Percentiles rank a stretch among this genome's conserved stretches.
Conservation (phyloP, 73 alveolate genomes). For the Paramecium sexaurelia region DNA sequence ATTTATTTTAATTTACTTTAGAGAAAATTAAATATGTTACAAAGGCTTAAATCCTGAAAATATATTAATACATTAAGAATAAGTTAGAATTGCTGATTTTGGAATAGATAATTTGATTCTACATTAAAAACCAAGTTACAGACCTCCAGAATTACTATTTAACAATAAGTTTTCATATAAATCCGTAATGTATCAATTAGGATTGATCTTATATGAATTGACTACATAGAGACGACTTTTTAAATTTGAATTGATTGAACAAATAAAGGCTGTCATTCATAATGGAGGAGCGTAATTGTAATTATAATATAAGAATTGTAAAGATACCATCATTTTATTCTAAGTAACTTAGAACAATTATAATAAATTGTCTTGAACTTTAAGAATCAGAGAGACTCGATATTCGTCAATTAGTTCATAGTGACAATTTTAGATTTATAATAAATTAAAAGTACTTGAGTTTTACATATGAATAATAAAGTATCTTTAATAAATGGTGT, state of each 20-base stretch:
- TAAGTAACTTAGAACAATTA: background rate
- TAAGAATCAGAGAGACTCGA: conserved; percentile 12
- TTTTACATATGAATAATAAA: background rate
- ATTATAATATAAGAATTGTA: background rate
- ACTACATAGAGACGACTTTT: background rate
- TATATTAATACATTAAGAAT: background rate
- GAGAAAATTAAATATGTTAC: conserved; percentile 2
- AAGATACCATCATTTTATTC: conserved; percentile 2
- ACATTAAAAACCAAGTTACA: background rate
- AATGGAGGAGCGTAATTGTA: conserved; percentile 48
- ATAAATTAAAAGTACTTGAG: background rate
- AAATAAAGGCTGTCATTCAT: background rate
- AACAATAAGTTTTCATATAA: background rate
- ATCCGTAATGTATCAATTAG: background rate
- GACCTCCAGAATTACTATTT: conserved; percentile 16
- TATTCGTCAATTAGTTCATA: conserved; percentile 12
- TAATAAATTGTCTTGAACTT: background rate
- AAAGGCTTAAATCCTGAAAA: conserved; percentile 39
- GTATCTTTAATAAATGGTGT: background rate
- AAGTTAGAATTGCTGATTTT: conserved; percentile 20
- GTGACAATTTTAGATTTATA: background rate
- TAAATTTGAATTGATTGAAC: background rate
- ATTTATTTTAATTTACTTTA: background rate
- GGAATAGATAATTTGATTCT: conserved; percentile 21
- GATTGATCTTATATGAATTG: conserved; percentile 23